These are phyloP conservation scores for Chlorencoelia australis DNA, from an alignment of 2,329 filamentous ascomycete species.

Conservation along the genomic window DNA sequence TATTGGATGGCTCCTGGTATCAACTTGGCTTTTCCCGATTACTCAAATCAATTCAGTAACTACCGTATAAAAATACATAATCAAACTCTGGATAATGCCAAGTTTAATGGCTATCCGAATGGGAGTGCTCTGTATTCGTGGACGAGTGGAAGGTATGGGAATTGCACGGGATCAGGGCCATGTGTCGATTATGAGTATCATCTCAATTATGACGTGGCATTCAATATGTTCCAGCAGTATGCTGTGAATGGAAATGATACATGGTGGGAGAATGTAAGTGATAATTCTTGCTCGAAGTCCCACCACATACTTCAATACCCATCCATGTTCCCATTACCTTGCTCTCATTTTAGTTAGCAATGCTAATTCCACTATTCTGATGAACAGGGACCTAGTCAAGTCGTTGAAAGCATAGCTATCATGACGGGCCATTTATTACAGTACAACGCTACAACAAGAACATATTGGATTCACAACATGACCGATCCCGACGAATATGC, in stretches of 20 bases:
- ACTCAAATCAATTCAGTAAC: conserved; percentile 52
- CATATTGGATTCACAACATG: conserved; percentile 46
- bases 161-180: conserved; percentile 52
- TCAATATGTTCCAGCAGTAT: conserved; percentile 30
- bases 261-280: conserved; percentile 27
- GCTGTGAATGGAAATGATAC: conserved; percentile 28
- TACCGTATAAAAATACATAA: conserved; percentile 49
- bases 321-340: no score
- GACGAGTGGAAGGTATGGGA: conserved; percentile 57
- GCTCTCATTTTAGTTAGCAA: no score
- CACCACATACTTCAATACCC: no score
- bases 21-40: conserved; percentile 51
- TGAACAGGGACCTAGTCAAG: conserved; percentile 48
- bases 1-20: conserved; percentile 43
- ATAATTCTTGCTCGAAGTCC: no score
- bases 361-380: no score
- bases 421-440: conserved; percentile 50
- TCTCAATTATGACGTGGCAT: conserved; percentile 58
- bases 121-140: conserved; percentile 56
- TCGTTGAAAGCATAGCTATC: conserved; percentile 53
- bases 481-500: conserved; percentile 49
- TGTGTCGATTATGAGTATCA: conserved; percentile 68
- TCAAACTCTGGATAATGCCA: conserved; percentile 51
- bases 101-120: conserved; percentile 47
- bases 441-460: conserved; percentile 45